phyloP scores from a whole-genome alignment of 1,139 yeast genomes.

The Taiozyma sp. region DNA sequence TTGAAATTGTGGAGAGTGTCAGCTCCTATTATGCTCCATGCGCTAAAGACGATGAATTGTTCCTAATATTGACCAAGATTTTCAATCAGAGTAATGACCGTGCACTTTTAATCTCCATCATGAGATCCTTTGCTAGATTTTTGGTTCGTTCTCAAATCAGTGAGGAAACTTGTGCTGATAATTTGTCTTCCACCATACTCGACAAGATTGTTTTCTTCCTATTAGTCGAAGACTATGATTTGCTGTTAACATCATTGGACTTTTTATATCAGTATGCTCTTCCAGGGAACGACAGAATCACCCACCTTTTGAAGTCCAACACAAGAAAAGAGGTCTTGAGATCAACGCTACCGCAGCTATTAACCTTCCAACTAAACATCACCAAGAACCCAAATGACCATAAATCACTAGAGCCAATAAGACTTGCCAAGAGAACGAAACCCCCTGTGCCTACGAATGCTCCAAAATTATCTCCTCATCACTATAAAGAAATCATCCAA shows the following conservation, averaged over 20 bases:
- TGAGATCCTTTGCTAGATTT: slow-evolving; percentile 49
- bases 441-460: slow-evolving; percentile 52
- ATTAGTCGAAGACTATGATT: slow-evolving; percentile 49
- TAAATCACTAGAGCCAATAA: slow-evolving; percentile 31
- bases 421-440: slow-evolving; percentile 37
- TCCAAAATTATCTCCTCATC: slow-evolving; percentile 57
- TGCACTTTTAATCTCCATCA: slow-evolving; percentile 44
- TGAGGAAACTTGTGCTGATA: slow-evolving; percentile 42
- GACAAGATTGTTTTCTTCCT: slow-evolving; percentile 43
- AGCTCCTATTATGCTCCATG: slow-evolving; percentile 81
- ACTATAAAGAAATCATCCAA: slow-evolving; percentile 55
- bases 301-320: slow-evolving; percentile 31
- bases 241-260: slow-evolving; percentile 61
- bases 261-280: slow-evolving; percentile 62
- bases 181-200: slow-evolving; percentile 33
- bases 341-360: slow-evolving; percentile 57
- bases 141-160: slow-evolving; percentile 40
- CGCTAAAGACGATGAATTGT: slow-evolving; percentile 56
- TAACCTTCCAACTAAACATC: slow-evolving; percentile 44
- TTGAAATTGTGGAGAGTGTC: slow-evolving; percentile 82
- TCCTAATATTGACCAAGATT: slow-evolving; percentile 44
- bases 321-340: slow-evolving; percentile 45
- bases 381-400: slow-evolving; percentile 27
- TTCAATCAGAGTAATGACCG: slow-evolving; percentile 51
- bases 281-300: slow-evolving; percentile 38